These are phyloP conservation scores for Helotiales sp. DNA, from an alignment of 2,329 filamentous ascomycete genomes.

Conservation along the genomic window DNA sequence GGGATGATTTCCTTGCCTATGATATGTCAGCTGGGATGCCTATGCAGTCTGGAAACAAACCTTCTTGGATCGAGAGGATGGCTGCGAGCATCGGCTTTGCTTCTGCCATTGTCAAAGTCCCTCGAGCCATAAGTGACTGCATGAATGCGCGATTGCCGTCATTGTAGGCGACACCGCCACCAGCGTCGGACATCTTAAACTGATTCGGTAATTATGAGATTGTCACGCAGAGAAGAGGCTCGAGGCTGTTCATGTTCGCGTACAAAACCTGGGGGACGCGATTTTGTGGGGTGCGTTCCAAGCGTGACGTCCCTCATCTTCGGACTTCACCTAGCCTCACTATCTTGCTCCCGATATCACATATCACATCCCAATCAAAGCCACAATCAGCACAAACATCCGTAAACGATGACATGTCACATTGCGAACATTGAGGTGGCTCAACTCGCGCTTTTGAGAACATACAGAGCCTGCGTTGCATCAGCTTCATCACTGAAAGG, in stretches of 20 bases:
- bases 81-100: constrained; percentile 72
- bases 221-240: background rate
- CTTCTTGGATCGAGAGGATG: constrained; percentile 59
- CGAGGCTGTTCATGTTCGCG: background rate
- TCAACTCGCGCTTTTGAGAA: too few species aligned
- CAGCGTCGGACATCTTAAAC: constrained; percentile 9
- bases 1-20: constrained; percentile 49
- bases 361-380: too few species aligned
- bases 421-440: too few species aligned
- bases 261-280: background rate
- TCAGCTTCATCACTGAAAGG: too few species aligned
- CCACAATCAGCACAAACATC: too few species aligned
- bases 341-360: too few species aligned
- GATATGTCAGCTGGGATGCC: constrained; percentile 1
- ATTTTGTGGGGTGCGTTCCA: background rate
- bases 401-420: too few species aligned
- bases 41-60: constrained; percentile 14
- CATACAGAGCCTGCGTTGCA: too few species aligned
- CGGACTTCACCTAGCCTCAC: too few species aligned
- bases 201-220: background rate
- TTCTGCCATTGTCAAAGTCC: constrained; percentile 74
- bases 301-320: background rate
- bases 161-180: constrained; percentile 25
- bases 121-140: constrained; percentile 80
- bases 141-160: constrained; percentile 84